Evolutionary conservation across 2,329 filamentous ascomycete species (phyloP), one percentile per base, ranked within the genome.

Genomic region (Aspergillus novofumigatus): DNA sequence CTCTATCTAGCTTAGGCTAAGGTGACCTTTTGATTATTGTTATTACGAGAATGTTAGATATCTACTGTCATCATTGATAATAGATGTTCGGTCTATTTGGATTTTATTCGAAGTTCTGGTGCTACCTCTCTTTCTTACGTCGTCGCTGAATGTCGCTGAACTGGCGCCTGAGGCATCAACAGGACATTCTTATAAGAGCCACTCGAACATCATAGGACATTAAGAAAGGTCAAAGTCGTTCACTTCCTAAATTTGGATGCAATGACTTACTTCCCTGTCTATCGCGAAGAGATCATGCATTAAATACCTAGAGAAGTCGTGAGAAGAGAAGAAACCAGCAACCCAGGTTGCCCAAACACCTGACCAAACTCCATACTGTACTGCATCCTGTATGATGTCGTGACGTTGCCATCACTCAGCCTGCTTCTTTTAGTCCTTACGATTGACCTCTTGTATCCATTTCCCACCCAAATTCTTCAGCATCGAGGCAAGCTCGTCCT

Each of bases 401-500:
- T 11, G 9, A 8, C 21, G 45, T 14, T 26, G 9, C n/a, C 8
- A n/a, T 8, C 3, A 11, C 23, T 47, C 45, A 56, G 11, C 41
- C 51, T 55, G 56, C 47, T 25, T 55, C 38, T 35, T 56, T 56
- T 20, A 25, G 49, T 64, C 61, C 50, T 62, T 65, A 41, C 59
- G 65, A 41, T 59, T 67, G 25, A 74, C 69, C 35, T 77, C 71
- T 59, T 72, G 70, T 29, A 88, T 72, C 59, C 86, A 82, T 70
- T 88, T 90, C 25, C 88, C 89, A 28, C 86, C 92, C 71, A 96
- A 80, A 26, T 82, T 81, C 71, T 84, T 85, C 61, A 97, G 82
- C 72, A 86, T 94, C 55, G 83, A 82, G 7, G 86, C 82, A 59
- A 97, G 78, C 56, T 84, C 83, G 61, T 87, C 86, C 32, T 82